Conservation (phyloP, 345 rosid genomes). For the Lepidium didymum region DNA sequence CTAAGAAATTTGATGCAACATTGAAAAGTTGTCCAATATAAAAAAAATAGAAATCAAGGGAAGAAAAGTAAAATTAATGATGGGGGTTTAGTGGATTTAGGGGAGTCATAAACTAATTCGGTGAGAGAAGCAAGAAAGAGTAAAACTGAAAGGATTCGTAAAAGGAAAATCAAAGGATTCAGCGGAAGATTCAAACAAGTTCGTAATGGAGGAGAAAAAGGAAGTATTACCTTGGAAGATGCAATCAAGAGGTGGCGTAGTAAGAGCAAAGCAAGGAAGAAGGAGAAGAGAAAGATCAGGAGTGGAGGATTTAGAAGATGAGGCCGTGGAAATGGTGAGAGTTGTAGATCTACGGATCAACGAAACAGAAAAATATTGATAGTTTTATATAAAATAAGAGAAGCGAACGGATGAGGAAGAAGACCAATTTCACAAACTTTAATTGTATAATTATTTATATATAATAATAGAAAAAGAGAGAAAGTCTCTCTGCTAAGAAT, state of each 20-base stretch:
- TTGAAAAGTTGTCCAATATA: not conserved
- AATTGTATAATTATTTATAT: too few species aligned
- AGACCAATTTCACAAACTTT: not conserved
- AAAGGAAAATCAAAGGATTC: not conserved
- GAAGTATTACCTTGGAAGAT: slow-evolving; percentile 30
- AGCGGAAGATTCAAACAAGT: not conserved
- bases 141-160: not conserved
- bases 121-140: not conserved
- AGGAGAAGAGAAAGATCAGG: slow-evolving; percentile 22
- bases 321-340: slow-evolving; percentile 18
- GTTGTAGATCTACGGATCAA: slow-evolving; percentile 57
- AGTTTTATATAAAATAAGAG: not conserved
- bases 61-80: not conserved
- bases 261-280: not conserved
- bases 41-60: not conserved
- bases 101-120: not conserved
- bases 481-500: too few species aligned
- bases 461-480: too few species aligned
- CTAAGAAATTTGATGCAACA: not conserved
- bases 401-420: slow-evolving; percentile 15
- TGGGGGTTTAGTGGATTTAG: not conserved
- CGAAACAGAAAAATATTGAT: slow-evolving; percentile 7
- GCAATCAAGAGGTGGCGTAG: slow-evolving; percentile 4
- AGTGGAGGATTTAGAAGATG: slow-evolving; percentile 16
- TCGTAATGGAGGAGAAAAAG: not conserved